These are phyloP conservation scores for Pyrenophora seminiperda DNA, from an alignment of 2,329 filamentous ascomycete genomes.

Conservation along the genomic window DNA sequence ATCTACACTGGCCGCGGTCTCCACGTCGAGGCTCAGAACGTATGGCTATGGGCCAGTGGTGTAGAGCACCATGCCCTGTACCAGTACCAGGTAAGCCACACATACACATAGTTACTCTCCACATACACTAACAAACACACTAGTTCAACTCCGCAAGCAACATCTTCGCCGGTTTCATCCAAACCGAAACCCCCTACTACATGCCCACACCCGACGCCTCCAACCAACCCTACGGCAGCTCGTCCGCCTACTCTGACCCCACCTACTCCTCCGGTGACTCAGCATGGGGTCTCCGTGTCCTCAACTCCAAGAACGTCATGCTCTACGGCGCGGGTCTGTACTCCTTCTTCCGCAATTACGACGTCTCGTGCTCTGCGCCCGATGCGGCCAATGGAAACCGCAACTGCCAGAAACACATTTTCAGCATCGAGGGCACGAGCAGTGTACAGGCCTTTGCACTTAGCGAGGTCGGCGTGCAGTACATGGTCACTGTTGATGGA, in stretches of 20 bases:
- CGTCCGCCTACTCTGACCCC: conserved; percentile 66
- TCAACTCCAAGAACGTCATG: conserved; percentile 61
- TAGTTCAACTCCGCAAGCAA: conserved; percentile 71
- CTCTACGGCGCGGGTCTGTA: conserved; percentile 71
- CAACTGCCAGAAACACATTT: conserved; percentile 58
- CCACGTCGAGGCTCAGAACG: conserved; percentile 64
- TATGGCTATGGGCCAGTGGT: conserved; percentile 68
- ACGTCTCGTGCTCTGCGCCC: conserved; percentile 41
- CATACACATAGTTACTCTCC: not conserved
- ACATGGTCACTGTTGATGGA: conserved; percentile 55
- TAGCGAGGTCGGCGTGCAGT: conserved; percentile 55
- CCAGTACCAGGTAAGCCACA: conserved; percentile 72
- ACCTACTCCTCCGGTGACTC: conserved; percentile 61
- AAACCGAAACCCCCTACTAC: conserved; percentile 87
- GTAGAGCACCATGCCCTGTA: conserved; percentile 66
- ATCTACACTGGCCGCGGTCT: conserved; percentile 88
- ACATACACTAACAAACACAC: not conserved
- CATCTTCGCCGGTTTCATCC: conserved; percentile 81
- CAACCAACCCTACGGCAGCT: conserved; percentile 63
- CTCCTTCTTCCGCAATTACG: conserved; percentile 71
- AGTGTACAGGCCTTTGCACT: conserved; percentile 54
- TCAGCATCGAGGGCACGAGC: conserved; percentile 54
- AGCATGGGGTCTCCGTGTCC: conserved; percentile 68
- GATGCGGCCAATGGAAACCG: conserved; percentile 38
- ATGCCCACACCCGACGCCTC: conserved; percentile 79